Percentiles rank a stretch among this genome's conserved stretches.
These are phyloP conservation scores for Globisporangium okanoganense DNA, from an alignment of 352 stramenopile genomes.

Conservation along the genomic window DNA sequence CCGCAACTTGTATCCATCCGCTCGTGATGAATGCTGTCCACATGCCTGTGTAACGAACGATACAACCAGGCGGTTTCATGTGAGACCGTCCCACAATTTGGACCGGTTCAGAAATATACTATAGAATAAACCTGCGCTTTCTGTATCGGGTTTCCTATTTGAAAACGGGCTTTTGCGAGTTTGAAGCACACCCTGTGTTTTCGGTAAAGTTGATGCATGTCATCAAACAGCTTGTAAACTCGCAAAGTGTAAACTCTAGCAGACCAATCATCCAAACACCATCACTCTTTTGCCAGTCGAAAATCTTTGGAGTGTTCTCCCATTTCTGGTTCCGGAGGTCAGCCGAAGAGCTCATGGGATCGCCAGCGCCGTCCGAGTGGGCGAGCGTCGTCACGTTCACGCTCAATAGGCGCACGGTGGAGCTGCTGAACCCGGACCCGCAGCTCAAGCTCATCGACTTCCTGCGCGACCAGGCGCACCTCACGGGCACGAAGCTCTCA, in stretches of 20 bases:
- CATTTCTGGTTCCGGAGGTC: slow-evolving; percentile 4
- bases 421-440: slow-evolving; percentile 36
- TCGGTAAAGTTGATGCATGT: neutral
- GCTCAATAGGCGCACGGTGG: slow-evolving; percentile 8
- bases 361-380: neutral
- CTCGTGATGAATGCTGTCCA: neutral
- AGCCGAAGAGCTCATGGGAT: neutral
- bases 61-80: neutral
- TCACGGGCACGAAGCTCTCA: slow-evolving; percentile 87
- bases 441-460: slow-evolving; percentile 81
- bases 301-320: neutral
- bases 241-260: neutral
- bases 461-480: slow-evolving; percentile 60
- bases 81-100: neutral
- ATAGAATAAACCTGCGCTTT: neutral
- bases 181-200: neutral
- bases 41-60: no score
- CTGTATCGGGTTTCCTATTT: neutral
- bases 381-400: slow-evolving; percentile 12
- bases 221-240: neutral
- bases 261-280: neutral
- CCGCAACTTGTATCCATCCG: slow-evolving; percentile 35
- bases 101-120: neutral
- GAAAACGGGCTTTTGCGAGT: neutral
- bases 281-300: neutral